Evolutionary conservation across 1,284 basidiomycete genomes (phyloP), one percentile per base, ranked within the genome.

Genomic region (Cryptococcus sp.): DNA sequence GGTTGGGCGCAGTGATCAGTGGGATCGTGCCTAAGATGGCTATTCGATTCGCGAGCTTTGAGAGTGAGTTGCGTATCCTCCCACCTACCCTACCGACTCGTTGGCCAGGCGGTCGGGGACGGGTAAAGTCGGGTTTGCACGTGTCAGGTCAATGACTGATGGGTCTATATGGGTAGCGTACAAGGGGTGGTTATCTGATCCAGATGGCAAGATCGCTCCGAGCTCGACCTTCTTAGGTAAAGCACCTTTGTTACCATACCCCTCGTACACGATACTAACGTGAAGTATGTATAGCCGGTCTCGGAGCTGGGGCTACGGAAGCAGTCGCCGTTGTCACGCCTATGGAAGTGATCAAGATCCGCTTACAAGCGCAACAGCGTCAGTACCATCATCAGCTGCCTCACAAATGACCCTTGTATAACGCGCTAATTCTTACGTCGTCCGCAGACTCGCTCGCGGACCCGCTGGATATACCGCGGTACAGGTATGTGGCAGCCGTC

Each of bases 1-100:
- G 94, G 71, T 86, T 99, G 45, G 95, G 95, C 42, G 95, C 95
- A n/a, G 95, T 99, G 40, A 82, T 96, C 22, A 90, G 92, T 13
- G 93, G 93, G 30, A 99, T 99, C 76, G 93, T 98, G 1, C 96
- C 96, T 5, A 99, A 99, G 82, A 99, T 99, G 96, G 93, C 93
- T 53, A 98, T 95, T 75, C 90, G 96, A 45, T 99, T 99, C 78
- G 94, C 96, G 42, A 92, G 90, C 76, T 99, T 99, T 76, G 95
- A 99, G 81, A 82, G 78, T 79, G 56, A 70, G 78, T 68, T 16
- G 1, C 15, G 23, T 4, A 17, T 23, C 19, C 54, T 20, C 19
- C 41, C 30, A 16, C 17, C 25, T 13, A 30, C 10, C 10, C 27
- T 10, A 30, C 6, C 22, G 25, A 25, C 25, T 6, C 3, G 3